A percentile compares a stretch with the other conserved stretches of the same genome.
phyloP scores from a whole-genome alignment of 2,329 filamentous ascomycete species.

The Phialophora verrucosa region DNA sequence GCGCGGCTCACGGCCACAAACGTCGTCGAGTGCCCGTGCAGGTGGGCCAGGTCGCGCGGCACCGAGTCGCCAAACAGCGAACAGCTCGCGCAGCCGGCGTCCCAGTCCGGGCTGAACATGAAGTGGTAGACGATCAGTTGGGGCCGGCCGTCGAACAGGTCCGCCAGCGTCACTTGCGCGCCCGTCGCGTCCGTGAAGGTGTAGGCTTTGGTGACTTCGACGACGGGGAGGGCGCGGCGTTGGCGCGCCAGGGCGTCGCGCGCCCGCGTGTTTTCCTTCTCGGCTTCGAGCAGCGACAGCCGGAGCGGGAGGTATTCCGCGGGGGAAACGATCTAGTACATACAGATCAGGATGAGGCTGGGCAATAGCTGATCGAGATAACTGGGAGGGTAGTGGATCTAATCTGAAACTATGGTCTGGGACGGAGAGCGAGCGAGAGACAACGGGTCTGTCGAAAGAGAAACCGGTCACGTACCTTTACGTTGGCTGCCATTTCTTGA shows the following conservation, averaged over 20 bases:
- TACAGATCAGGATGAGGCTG: background rate
- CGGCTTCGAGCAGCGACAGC: constrained; percentile 31
- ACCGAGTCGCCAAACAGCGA: constrained; percentile 49
- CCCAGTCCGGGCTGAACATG: constrained; percentile 51
- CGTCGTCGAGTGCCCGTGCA: constrained; percentile 48
- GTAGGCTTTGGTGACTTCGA: constrained; percentile 48
- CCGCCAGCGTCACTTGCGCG: constrained; percentile 34
- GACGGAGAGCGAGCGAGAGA: background rate
- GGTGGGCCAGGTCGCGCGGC: constrained; percentile 45
- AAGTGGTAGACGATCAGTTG: constrained; percentile 53
- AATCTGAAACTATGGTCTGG: background rate
- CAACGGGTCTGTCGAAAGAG: background rate
- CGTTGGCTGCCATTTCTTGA: constrained; percentile 11
- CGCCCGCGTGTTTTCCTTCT: constrained; percentile 32
- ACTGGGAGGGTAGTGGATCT: background rate
- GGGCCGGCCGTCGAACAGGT: constrained; percentile 41
- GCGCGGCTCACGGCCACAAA: constrained; percentile 47
- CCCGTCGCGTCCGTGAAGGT: constrained; percentile 41
- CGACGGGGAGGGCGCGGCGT: constrained; percentile 47
- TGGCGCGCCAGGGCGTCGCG: constrained; percentile 26
- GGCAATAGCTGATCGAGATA: background rate
- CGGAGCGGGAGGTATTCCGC: constrained; percentile 30
- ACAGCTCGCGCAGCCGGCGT: constrained; percentile 50
- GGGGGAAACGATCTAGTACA: constrained; percentile 9
- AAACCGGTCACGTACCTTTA: constrained; percentile 9